A percentile compares a stretch with the other conserved stretches of the same genome.
Conservation (phyloP, 108 stramenopile species). For the Nitzschia palea region DNA sequence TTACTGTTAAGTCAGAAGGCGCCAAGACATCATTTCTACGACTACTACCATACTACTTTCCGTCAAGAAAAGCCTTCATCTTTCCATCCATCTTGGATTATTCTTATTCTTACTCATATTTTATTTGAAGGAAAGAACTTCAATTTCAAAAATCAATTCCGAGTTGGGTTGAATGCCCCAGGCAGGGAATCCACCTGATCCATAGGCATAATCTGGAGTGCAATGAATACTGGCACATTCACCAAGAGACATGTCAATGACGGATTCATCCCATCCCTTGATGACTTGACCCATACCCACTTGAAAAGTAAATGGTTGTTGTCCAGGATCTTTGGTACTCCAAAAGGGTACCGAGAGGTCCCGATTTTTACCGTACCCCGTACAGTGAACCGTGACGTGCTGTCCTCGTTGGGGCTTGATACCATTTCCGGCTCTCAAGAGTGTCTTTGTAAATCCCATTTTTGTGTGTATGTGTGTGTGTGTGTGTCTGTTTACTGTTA, state of each 20-base stretch:
- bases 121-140: conserved; percentile 73
- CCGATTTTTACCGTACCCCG: conserved; percentile 88
- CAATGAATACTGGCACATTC: conserved; percentile 87
- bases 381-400: conserved; percentile 89
- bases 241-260: conserved; percentile 77
- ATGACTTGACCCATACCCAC: conserved; percentile 79
- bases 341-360: conserved; percentile 87
- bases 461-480: conserved; percentile 3
- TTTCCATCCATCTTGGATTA: neutral
- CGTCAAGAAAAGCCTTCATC: too few species aligned
- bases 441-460: conserved; percentile 87
- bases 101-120: neutral
- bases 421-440: conserved; percentile 65
- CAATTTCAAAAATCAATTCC: conserved; percentile 81
- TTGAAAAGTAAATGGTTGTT: conserved; percentile 83
- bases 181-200: conserved; percentile 78
- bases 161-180: conserved; percentile 92
- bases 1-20: too few species aligned
- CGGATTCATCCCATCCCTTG: conserved; percentile 92
- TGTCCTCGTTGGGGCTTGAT: conserved; percentile 66
- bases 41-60: too few species aligned
- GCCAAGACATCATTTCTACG: too few species aligned
- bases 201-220: conserved; percentile 93
- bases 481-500: neutral
- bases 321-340: conserved; percentile 93